Base-by-base conservation (phyloP, 2,329 filamentous ascomycete genomes). In the Atkinsonella hypoxylon region DNA sequence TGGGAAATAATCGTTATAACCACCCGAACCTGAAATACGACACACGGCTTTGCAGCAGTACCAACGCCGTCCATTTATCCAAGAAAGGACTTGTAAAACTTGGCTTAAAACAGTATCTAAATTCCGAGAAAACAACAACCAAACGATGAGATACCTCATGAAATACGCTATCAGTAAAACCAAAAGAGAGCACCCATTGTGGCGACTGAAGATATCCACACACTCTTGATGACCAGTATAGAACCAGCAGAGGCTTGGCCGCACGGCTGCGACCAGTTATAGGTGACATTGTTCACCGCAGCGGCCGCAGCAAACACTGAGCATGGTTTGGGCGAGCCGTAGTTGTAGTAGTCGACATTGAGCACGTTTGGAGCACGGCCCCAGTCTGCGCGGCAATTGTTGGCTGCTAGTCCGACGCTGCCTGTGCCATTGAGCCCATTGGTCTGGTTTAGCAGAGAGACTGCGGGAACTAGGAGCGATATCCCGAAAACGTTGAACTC, bases 291-390 rank as follows among this genome's bases (percentile, higher is more conserved):
- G 65, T 90, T 91, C 53, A 79, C 75, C 50, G 72, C 64, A 0
- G 84, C 83, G 1, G 83, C 83, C 7, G 84, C 83, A 61, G 83
- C 76, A 60, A 94, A 94, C 10, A 93, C 87, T 3, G 84, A 86
- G 2, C 88, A 88, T 3, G 70, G 74, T 38, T 53, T 48, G 32
- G 65, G 76, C 36, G 69, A 72, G 31, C 85, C 86, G 53, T 74
- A 73, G 64, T 93, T 89, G 68, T 93, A 94, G 66, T 88, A 93
- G 64, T 94, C 88, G 26, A 93, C 87, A 49, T 93, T 82, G 47
- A 94, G 71, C 61, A 89, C 82, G 60, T 85, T 91, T 2, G 88
- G 89, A 0, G 86, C 74, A 9, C 79, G 77, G 18, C 74, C 74
- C 85, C 85, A 93, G 45, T 71, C 64, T 1, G 59, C 52, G 12